Base-by-base conservation (phyloP, 2,329 filamentous ascomycete species). In the Xylaria digitata region DNA sequence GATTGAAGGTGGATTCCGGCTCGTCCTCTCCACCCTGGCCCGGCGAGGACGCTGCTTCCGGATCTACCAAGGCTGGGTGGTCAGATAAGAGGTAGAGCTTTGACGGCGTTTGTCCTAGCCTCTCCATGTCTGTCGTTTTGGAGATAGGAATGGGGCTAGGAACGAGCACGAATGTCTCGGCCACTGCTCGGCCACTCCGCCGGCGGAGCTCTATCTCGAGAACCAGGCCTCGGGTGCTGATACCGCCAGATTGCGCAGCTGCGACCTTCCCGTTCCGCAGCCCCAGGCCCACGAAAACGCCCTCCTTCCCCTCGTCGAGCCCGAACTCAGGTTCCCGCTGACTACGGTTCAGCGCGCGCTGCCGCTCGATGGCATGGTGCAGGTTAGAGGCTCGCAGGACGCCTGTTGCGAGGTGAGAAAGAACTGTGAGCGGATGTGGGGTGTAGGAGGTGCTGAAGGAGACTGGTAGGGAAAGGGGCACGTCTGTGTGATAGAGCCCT, bases 391-490 rank as follows among this genome's bases (percentile, higher is more conserved):
- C 84, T 4, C 87, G 89, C 66, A 98, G 85, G 60, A 98, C 87
- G 3, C 93, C 90, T 3, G 96, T 99, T n/a, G 94, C 92, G 65
- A 97, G 89, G 79, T 96, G 96, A 52, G 86, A 87, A 23, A 98
- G 84, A 0, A 94, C 82, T 1, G 89, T 89, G 13, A 96, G 83
- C 0, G 93, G 89, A 32, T 88, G 81, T 0, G 94, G 93, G 19
- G 87, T 82, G 79, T 92, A 89, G 74, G 79, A 85, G 42, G 76
- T 64, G 54, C 74, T 72, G 37, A 74, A 70, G 13, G 77, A 71
- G n/a, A 62, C 26, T 15, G 77, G 70, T 4, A 76, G 79, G 61
- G 82, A 73, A 30, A 88, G 79, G 0, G 93, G 91, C 3, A 95
- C 85, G 79, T 98, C 95, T 59, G 86, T 83, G 81, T 98, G 96